These are phyloP conservation scores for Cyberlindnera japonica DNA, from an alignment of 805 yeast genomes.

Conservation along the genomic window DNA sequence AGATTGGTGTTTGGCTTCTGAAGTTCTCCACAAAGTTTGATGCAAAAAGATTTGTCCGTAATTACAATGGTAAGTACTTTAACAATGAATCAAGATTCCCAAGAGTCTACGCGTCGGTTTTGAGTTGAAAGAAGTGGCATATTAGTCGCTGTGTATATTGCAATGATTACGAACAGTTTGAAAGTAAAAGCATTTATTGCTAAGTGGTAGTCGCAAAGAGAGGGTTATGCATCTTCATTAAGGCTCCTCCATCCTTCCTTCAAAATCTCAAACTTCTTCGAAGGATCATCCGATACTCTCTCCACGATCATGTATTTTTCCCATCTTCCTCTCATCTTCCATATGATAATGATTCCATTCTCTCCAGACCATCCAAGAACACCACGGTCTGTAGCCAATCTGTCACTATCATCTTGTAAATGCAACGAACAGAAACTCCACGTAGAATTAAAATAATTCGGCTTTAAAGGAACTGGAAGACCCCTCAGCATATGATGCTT, in stretches of 20 bases:
- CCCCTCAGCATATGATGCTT: slow-evolving; percentile 64
- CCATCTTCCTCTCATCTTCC: slow-evolving; percentile 76
- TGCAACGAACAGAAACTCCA: slow-evolving; percentile 86
- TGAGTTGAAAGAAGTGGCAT: too few species aligned
- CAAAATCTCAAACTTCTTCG: slow-evolving; percentile 50
- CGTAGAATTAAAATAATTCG: slow-evolving; percentile 73
- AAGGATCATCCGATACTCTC: slow-evolving; percentile 31
- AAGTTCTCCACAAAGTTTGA: slow-evolving; percentile 42
- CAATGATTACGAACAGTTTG: too few species aligned
- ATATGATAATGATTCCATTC: slow-evolving; percentile 66
- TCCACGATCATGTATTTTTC: slow-evolving; percentile 77
- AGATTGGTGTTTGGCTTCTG: slow-evolving; percentile 31
- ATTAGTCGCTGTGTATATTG: too few species aligned
- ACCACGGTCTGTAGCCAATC: slow-evolving; percentile 36
- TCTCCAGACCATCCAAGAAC: slow-evolving; percentile 70
- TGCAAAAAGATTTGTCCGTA: slow-evolving; percentile 49
- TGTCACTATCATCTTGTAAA: slow-evolving; percentile 33
- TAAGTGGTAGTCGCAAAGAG: too few species aligned
- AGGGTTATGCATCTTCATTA: neutral
- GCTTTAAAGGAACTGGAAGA: slow-evolving; percentile 54
- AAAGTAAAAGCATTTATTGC: too few species aligned
- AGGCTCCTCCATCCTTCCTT: slow-evolving; percentile 64
- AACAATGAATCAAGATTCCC: slow-evolving; percentile 29
- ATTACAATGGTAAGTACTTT: slow-evolving; percentile 45
- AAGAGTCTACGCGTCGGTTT: slow-evolving; percentile 26